These are phyloP conservation scores for Silene uniflora DNA, from an alignment of 148 eudicot genomes.

Conservation along the genomic window DNA sequence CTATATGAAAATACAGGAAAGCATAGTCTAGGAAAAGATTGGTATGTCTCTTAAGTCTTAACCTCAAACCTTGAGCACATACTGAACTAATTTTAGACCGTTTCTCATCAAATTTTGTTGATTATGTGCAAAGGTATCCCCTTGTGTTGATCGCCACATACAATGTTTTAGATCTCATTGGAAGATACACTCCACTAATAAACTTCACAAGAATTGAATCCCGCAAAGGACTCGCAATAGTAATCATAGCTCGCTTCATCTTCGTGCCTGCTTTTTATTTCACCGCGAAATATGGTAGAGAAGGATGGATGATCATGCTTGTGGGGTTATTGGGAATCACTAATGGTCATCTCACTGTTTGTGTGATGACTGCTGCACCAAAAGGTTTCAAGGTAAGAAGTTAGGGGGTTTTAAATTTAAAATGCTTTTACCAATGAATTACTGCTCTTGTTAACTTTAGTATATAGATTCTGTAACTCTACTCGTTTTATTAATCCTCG, in stretches of 20 bases:
- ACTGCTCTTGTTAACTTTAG: too few relatives aligned
- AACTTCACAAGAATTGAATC: constrained; percentile 34
- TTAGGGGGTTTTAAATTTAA: background rate
- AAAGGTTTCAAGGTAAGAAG: constrained; percentile 60
- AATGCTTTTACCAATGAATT: background rate
- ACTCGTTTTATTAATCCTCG: too few relatives aligned
- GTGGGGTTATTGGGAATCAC: constrained; percentile 54
- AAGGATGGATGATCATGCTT: constrained; percentile 79
- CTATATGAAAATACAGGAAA: constrained; percentile 64
- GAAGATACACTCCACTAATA: constrained; percentile 51
- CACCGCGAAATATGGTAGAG: constrained; percentile 71
- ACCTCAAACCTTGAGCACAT: background rate
- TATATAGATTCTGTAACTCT: too few relatives aligned
- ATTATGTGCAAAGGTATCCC: constrained; percentile 43
- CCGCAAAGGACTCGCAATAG: constrained; percentile 38
- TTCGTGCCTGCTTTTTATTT: constrained; percentile 62
- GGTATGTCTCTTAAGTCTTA: constrained; percentile 38
- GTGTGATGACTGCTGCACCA: constrained; percentile 62
- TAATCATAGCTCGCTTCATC: constrained; percentile 39
- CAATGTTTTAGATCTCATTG: constrained; percentile 53
- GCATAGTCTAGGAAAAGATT: constrained; percentile 43
- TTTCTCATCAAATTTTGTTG: background rate
- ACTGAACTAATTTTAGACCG: background rate
- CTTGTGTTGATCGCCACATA: constrained; percentile 59
- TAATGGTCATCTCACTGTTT: constrained; percentile 79